Evolutionary conservation across 768 basidiomycete species (phyloP).

Genomic region (Kwoniella pini): DNA sequence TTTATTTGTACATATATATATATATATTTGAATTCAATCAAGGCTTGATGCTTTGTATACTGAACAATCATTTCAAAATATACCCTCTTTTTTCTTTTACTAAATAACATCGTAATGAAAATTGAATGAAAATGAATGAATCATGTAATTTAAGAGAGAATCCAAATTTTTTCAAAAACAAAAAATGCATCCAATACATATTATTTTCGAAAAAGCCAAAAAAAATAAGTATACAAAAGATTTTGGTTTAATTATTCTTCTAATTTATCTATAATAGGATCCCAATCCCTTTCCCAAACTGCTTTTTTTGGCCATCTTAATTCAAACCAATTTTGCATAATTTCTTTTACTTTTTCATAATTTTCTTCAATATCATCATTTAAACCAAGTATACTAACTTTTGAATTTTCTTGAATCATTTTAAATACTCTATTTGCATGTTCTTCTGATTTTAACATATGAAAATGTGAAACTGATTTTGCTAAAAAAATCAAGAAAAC

Average conservation of each 20-base stretch:
- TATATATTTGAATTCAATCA: slow-evolving; percentile 6
- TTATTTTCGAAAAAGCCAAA: too few relatives aligned
- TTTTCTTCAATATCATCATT: slow-evolving; percentile 50
- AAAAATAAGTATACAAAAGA: too few relatives aligned
- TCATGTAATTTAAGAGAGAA: neutral
- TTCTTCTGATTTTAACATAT: slow-evolving; percentile 40
- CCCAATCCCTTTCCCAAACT: slow-evolving; percentile 42
- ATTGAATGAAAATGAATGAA: neutral
- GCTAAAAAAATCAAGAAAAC: too few relatives aligned
- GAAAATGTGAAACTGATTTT: slow-evolving; percentile 42
- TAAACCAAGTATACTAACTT: slow-evolving; percentile 41
- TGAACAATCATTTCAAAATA: neutral
- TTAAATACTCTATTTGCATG: slow-evolving; percentile 39
- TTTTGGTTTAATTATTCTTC: neutral
- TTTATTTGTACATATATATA: slow-evolving; percentile 3
- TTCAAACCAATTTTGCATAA: slow-evolving; percentile 41
- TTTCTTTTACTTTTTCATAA: slow-evolving; percentile 34
- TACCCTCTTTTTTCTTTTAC: neutral
- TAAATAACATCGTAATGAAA: neutral
- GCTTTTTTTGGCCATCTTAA: slow-evolving; percentile 40
- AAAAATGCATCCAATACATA: too few relatives aligned
- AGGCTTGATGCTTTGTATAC: slow-evolving; percentile 7
- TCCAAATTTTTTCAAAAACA: too few relatives aligned
- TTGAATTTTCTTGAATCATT: slow-evolving; percentile 31
- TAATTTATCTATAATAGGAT: slow-evolving; percentile 16